Evolutionary conservation across 371 early-diverging fungal genomes (phyloP), one percentile per base, ranked within the genome.

Genomic region (Nosema granulosis): DNA sequence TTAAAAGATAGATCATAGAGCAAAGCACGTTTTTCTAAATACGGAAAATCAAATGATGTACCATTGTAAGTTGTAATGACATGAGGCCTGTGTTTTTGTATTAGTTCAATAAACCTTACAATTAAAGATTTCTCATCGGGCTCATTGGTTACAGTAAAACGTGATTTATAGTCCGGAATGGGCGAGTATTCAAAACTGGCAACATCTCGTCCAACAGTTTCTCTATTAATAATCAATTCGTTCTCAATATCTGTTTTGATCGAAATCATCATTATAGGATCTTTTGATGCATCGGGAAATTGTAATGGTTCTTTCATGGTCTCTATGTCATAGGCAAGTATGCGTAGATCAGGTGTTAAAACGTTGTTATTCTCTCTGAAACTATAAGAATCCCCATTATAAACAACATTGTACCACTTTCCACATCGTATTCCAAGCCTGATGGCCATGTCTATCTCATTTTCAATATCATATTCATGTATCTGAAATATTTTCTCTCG

Each of bases 41-140:
- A 99, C 0, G 97, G 96, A 93, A 94, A 96, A 89, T 99, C 99
- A 88, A 99, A 99, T 82, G 89, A 92, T 82, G 94, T 94, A 83
- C 99, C 99, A 90, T 97, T 97, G 84, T 96, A 99, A 1, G 97
- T 96, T 0, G 92, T 94, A 80, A 92, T 88, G 13, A 99, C 90
- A 4, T 91, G 91, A 0, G 99, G 99, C 78, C 89, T 88, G 4
- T 90, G 88, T 13, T 89, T 86, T 62, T 90, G 89, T 29, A 99
- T 89, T 72, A 96, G 92, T 61, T 91, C 91, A 80, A 95, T 91
- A 83, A 99, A 99, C 57, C 93, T 88, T 16, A 87, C 82, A 18
- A 99, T 77, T 6, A 93, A 73, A 0, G 88, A 88, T 59, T 87
- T 90, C 87, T 97, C 97, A 76, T 91, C 88, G 0, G 86, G 84